phyloP scores from a whole-genome alignment of 225 moss, liverwort and hornwort species.

The Polytrichum commune region DNA sequence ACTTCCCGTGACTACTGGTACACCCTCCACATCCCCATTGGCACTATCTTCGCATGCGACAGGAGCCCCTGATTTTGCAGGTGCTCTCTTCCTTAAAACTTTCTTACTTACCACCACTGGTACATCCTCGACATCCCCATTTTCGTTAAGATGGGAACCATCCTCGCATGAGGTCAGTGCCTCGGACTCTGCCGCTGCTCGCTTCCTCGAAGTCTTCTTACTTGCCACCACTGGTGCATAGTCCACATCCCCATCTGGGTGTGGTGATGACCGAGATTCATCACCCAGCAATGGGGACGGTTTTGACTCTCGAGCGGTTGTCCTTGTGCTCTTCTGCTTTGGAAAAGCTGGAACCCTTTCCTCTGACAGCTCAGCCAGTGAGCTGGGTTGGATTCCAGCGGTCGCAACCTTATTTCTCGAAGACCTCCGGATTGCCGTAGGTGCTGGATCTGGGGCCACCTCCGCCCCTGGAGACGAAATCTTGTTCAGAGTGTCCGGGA shows the following conservation, averaged over 20 bases:
- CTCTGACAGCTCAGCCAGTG: background rate
- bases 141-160: background rate
- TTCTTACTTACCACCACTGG: background rate
- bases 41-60: background rate
- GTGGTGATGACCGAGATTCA: background rate
- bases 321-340: conserved; percentile 9
- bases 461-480: background rate
- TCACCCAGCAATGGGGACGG: background rate
- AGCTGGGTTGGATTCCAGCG: conserved; percentile 6
- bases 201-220: conserved; percentile 3
- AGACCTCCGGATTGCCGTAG: conserved; percentile 33
- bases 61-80: background rate
- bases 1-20: background rate
- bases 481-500: background rate
- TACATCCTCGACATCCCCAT: background rate
- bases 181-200: background rate
- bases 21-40: background rate
- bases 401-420: conserved; percentile 25
- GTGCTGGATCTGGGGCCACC: background rate
- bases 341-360: conserved; percentile 6
- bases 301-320: conserved; percentile 14
- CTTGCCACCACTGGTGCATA: background rate
- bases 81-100: background rate
- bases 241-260: conserved; percentile 13
- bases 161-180: background rate